Evolutionary conservation across 1,284 basidiomycete species (phyloP).

Genomic region (Agaricales sp.): DNA sequence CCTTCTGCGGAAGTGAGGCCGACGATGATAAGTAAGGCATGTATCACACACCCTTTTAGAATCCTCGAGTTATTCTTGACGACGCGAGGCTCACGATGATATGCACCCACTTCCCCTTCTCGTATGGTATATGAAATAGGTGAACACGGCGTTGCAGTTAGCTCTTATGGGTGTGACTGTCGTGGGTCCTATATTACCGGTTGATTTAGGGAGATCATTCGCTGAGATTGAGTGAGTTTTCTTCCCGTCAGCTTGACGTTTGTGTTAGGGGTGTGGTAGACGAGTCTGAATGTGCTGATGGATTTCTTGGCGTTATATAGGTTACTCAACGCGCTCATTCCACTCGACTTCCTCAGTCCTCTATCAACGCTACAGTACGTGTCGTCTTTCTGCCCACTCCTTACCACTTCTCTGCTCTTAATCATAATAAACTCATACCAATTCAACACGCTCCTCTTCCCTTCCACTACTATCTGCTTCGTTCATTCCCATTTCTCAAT

Average conservation of each 20-base stretch:
- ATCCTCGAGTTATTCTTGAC: neutral
- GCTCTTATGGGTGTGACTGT: constrained; percentile 85
- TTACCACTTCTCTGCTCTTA: neutral
- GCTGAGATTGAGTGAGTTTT: constrained; percentile 23
- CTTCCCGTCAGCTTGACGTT: too few species aligned
- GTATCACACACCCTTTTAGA: constrained; percentile 10
- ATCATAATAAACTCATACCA: too few species aligned
- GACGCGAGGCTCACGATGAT: too few species aligned
- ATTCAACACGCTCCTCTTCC: too few species aligned
- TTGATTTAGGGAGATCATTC: constrained; percentile 47
- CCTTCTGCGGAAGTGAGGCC: constrained; percentile 92
- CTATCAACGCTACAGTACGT: constrained; percentile 42
- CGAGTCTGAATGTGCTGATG: too few species aligned
- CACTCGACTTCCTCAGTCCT: constrained; percentile 44
- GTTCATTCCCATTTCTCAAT: too few species aligned
- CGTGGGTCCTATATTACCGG: constrained; percentile 68
- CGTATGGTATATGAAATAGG: constrained; percentile 30
- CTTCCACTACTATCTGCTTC: too few species aligned
- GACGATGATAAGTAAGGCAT: constrained; percentile 82
- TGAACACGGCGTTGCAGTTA: constrained; percentile 91
- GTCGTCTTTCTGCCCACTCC: neutral
- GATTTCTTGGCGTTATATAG: too few species aligned
- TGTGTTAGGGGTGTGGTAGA: too few species aligned
- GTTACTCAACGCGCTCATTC: constrained; percentile 32
- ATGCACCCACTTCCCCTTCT: constrained; percentile 1